A percentile compares a stretch with the other conserved stretches of the same genome.
Conservation (phyloP, 2,329 filamentous ascomycete genomes). For the Aspergillus thermomutatus region DNA sequence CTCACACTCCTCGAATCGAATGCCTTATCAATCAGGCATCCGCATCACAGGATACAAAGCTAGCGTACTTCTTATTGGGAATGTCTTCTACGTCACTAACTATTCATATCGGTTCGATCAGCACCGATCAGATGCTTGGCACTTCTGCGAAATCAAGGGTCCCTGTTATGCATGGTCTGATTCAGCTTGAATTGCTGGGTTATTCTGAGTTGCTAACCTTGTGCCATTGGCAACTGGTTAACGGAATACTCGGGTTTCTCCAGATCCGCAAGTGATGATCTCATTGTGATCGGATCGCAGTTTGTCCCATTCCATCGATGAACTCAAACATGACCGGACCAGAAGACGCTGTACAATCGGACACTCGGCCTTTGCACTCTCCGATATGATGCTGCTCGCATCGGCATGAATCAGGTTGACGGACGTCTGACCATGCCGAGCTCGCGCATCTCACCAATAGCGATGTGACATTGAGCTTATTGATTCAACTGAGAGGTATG, state of each 20-base stretch:
- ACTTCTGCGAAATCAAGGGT: no score
- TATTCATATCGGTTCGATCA: neutral
- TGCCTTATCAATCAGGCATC: no score
- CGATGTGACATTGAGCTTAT: neutral
- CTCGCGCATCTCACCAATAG: neutral
- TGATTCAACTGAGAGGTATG: neutral
- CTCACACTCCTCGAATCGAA: no score
- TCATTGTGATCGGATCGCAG: conserved; percentile 8
- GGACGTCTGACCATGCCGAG: neutral
- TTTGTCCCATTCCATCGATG: neutral
- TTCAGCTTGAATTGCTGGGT: neutral
- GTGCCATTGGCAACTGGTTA: neutral
- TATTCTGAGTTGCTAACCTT: neutral
- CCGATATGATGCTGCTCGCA: neutral
- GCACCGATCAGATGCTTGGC: neutral
- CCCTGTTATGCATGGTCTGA: no score
- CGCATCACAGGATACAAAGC: no score
- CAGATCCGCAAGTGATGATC: conserved; percentile 3
- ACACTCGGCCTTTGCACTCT: neutral
- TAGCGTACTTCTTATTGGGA: no score
- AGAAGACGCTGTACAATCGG: neutral
- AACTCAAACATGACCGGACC: neutral
- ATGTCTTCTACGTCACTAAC: neutral
- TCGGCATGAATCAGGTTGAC: neutral
- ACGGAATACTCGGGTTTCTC: neutral